phyloP scores from a whole-genome alignment of 2,329 filamentous ascomycete genomes.

The Paradendryphiella salina region DNA sequence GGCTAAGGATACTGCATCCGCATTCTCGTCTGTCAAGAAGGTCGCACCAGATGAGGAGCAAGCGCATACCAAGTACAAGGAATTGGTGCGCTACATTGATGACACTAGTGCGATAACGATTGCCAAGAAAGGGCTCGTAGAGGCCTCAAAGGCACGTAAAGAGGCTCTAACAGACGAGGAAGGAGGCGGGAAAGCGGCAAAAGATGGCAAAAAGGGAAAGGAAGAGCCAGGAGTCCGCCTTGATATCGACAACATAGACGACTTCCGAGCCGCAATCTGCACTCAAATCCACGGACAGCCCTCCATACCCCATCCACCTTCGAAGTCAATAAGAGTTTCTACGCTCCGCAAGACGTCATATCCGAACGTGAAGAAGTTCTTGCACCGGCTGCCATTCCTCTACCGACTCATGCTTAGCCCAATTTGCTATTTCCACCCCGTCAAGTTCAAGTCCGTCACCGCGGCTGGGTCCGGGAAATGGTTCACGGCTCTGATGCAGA shows the following conservation, averaged over 20 bases:
- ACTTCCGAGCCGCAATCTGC: slow-evolving; percentile 56
- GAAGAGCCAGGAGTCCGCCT: slow-evolving; percentile 27
- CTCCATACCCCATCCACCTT: slow-evolving; percentile 57
- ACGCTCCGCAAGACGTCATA: slow-evolving; percentile 52
- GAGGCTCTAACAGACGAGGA: slow-evolving; percentile 34
- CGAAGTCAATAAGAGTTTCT: slow-evolving; percentile 54
- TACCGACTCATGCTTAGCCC: slow-evolving; percentile 54
- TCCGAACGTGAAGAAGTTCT: slow-evolving; percentile 49
- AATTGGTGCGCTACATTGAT: slow-evolving; percentile 44
- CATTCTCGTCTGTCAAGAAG: slow-evolving; percentile 48
- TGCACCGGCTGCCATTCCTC: slow-evolving; percentile 57
- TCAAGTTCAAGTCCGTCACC: slow-evolving; percentile 56
- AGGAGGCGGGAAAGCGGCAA: slow-evolving; percentile 25
- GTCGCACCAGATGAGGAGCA: slow-evolving; percentile 52
- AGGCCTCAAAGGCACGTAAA: slow-evolving; percentile 29
- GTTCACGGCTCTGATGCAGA: slow-evolving; percentile 53
- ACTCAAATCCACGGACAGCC: slow-evolving; percentile 54
- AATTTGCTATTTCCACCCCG: slow-evolving; percentile 58
- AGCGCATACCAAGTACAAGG: slow-evolving; percentile 50
- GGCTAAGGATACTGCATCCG: slow-evolving; percentile 37
- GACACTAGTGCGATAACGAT: slow-evolving; percentile 39
- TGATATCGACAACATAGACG: slow-evolving; percentile 44
- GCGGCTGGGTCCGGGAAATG: slow-evolving; percentile 56
- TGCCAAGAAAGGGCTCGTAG: slow-evolving; percentile 30
- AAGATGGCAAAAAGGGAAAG: slow-evolving; percentile 2